phyloP scores from a whole-genome alignment of 805 yeast genomes.

The Kluyveromyces dobzhanskii region DNA sequence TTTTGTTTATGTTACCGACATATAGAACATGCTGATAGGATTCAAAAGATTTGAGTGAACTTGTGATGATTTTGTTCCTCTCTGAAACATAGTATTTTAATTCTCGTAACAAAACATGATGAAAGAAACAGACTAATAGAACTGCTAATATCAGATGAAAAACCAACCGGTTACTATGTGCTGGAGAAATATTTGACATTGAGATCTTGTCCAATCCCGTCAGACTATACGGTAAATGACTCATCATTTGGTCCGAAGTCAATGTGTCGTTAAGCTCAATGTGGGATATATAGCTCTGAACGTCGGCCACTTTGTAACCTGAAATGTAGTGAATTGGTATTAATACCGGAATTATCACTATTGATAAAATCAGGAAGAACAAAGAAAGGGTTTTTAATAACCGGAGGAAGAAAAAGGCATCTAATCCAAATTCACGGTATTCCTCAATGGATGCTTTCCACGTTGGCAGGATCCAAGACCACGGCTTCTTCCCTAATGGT shows the following conservation, averaged over 20 bases:
- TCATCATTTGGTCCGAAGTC: background rate
- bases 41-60: conserved; percentile 14
- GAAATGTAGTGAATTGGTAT: conserved; percentile 50
- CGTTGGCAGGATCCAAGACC: conserved; percentile 49
- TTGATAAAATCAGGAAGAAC: conserved; percentile 45
- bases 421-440: conserved; percentile 48
- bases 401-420: conserved; percentile 65
- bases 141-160: conserved; percentile 58
- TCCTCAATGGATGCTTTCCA: conserved; percentile 33
- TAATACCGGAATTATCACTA: conserved; percentile 48
- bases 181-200: conserved; percentile 56
- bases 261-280: background rate
- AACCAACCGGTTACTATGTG: conserved; percentile 41
- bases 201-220: conserved; percentile 61
- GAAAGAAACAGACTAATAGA: conserved; percentile 47
- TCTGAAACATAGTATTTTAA: conserved; percentile 38
- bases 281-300: background rate
- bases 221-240: conserved; percentile 3
- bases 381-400: conserved; percentile 44
- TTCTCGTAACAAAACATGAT: conserved; percentile 49
- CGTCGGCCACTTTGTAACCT: conserved; percentile 16
- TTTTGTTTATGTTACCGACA: conserved; percentile 39
- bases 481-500: conserved; percentile 30
- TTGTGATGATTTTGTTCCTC: conserved; percentile 38
- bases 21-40: conserved; percentile 30